phyloP scores from a whole-genome alignment of 169 alveolate genomes.

The Plasmodium knowlesi region DNA sequence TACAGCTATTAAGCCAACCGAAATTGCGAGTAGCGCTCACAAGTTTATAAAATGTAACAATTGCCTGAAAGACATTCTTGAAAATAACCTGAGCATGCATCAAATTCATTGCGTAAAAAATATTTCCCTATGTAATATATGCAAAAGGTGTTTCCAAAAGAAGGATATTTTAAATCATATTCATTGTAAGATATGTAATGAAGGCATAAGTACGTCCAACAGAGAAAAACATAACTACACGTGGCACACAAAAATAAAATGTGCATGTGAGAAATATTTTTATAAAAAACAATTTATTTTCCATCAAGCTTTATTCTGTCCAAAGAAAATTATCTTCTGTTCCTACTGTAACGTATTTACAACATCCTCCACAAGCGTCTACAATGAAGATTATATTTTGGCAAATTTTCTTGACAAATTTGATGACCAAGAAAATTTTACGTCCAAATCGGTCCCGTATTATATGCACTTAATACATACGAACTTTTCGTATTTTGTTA shows the following conservation, averaged over 20 bases:
- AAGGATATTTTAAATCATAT: constrained; percentile 29
- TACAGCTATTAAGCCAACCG: not conserved
- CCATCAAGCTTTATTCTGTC: constrained; percentile 66
- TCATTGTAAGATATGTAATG: constrained; percentile 66
- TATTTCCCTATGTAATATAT: constrained; percentile 42
- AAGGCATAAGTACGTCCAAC: constrained; percentile 15
- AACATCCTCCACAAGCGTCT: not conserved
- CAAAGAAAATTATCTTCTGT: constrained; percentile 54
- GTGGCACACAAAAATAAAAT: constrained; percentile 70
- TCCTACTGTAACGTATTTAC: constrained; percentile 50
- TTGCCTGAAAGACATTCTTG: constrained; percentile 40
- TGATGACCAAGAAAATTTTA: constrained; percentile 4
- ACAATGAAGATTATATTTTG: constrained; percentile 45
- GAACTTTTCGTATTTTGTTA: constrained; percentile 25
- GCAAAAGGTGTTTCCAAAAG: constrained; percentile 31
- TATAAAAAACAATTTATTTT: constrained; percentile 59
- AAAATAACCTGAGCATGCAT: constrained; percentile 38
- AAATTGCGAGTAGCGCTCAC: not conserved
- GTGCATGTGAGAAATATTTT: constrained; percentile 38
- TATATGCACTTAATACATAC: constrained; percentile 18
- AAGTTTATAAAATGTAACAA: constrained; percentile 31
- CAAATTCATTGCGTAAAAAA: constrained; percentile 54
- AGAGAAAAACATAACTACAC: constrained; percentile 20
- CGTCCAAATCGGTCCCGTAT: constrained; percentile 13
- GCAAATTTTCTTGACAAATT: constrained; percentile 47